phyloP scores from a whole-genome alignment of 768 basidiomycete genomes.

The Gymnopilus dilepis region DNA sequence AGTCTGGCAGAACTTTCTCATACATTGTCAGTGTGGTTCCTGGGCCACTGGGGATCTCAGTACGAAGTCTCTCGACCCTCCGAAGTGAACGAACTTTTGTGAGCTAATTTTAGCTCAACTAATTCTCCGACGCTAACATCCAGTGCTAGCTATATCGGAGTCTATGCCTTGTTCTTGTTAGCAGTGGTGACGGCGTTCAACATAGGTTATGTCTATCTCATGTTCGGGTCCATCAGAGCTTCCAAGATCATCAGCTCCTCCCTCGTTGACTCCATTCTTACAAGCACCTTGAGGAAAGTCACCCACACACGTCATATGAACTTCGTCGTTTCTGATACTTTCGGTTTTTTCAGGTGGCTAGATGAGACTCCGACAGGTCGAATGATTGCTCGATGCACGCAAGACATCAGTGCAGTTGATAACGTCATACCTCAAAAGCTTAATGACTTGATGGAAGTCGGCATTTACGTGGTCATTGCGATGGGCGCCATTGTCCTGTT shows the following conservation, averaged over 20 bases:
- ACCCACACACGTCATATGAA: too few species aligned
- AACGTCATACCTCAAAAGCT: conserved; percentile 35
- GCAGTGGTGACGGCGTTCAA: not conserved
- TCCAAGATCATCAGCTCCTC: not conserved
- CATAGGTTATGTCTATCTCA: not conserved
- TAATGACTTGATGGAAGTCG: conserved; percentile 31
- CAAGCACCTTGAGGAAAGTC: conserved; percentile 21
- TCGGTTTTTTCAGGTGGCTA: conserved; percentile 36
- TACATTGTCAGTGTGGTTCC: conserved; percentile 44
- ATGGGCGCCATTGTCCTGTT: conserved; percentile 46
- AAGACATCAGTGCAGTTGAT: conserved; percentile 51
- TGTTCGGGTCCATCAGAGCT: not conserved
- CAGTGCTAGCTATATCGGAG: not conserved
- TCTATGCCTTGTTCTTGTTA: not conserved
- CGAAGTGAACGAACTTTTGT: conserved; percentile 41
- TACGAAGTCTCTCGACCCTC: conserved; percentile 39
- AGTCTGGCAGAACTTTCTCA: conserved; percentile 30
- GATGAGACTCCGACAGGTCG: conserved; percentile 26
- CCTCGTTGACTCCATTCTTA: conserved; percentile 8
- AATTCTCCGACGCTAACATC: not conserved
- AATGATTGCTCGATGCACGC: conserved; percentile 26
- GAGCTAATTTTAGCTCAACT: conserved; percentile 22
- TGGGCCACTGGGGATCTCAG: conserved; percentile 51
- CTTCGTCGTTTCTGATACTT: too few species aligned
- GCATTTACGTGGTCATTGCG: conserved; percentile 40